Percentiles rank a stretch among this genome's conserved stretches.
Evolutionary conservation across 257 asterid species (phyloP).

Genomic region (Galeopsis tetrahit): DNA sequence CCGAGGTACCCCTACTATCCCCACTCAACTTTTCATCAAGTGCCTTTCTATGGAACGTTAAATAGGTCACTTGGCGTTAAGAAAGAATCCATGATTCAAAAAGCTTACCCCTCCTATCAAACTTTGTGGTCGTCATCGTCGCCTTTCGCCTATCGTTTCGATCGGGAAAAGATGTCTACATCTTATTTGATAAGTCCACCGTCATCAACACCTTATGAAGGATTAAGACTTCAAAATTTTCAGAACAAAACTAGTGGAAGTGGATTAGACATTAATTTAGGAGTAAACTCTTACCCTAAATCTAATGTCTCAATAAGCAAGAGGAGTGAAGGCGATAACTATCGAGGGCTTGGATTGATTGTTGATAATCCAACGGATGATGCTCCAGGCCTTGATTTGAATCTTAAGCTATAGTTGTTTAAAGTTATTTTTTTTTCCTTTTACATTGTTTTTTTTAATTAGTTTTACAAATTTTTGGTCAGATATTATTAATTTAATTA

Average conservation of each 20-base stretch:
- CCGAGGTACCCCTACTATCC: conserved; percentile 39
- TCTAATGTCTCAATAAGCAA: background rate
- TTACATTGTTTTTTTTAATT: background rate
- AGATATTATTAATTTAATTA: no score
- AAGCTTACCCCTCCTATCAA: conserved; percentile 43
- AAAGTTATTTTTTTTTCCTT: conserved; percentile 15
- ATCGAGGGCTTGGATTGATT: conserved; percentile 30
- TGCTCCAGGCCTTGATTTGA: conserved; percentile 48
- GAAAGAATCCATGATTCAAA: conserved; percentile 46
- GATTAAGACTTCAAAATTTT: conserved; percentile 28
- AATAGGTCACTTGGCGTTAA: conserved; percentile 49
- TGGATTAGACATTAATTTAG: conserved; percentile 36
- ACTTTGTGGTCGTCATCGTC: conserved; percentile 37
- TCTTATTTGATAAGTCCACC: conserved; percentile 35
- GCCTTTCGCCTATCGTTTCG: conserved; percentile 11
- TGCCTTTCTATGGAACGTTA: conserved; percentile 37
- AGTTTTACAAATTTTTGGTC: no score
- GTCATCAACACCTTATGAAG: conserved; percentile 30
- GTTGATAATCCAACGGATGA: conserved; percentile 26
- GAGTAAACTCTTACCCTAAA: conserved; percentile 28
- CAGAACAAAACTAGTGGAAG: conserved; percentile 17
- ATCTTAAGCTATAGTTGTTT: conserved; percentile 42
- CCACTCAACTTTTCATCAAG: conserved; percentile 38
- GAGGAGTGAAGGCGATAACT: conserved; percentile 18
- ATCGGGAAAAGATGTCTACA: conserved; percentile 36